phyloP scores from a whole-genome alignment of 2,329 filamentous ascomycete species.

The Zymoseptoria passerinii region DNA sequence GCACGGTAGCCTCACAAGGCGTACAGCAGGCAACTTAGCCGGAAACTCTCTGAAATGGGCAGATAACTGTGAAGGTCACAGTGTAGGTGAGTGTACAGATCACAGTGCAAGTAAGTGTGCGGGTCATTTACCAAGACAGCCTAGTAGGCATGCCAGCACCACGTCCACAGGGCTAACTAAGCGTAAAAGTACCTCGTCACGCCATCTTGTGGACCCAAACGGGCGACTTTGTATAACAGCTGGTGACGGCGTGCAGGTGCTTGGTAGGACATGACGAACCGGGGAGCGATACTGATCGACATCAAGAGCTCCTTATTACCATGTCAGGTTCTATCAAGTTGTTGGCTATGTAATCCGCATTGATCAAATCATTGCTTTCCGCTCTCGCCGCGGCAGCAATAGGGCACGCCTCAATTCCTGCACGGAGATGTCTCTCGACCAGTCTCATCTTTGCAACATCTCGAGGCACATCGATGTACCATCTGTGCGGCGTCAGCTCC shows the following conservation, averaged over 20 bases:
- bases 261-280: neutral
- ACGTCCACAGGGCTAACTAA: too few species aligned
- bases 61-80: too few species aligned
- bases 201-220: too few species aligned
- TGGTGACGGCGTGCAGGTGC: neutral
- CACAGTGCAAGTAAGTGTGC: too few species aligned
- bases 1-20: too few species aligned
- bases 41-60: too few species aligned
- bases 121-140: too few species aligned
- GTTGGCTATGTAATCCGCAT: neutral
- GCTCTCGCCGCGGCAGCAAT: neutral
- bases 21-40: too few species aligned
- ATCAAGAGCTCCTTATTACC: neutral
- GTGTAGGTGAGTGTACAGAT: too few species aligned
- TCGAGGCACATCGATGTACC: neutral
- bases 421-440: neutral
- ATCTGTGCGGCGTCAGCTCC: neutral
- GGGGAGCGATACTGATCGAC: neutral
- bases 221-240: too few species aligned
- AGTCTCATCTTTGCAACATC: slow-evolving; percentile 2
- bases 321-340: neutral
- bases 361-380: slow-evolving; percentile 1
- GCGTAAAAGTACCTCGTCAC: too few species aligned
- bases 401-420: slow-evolving; percentile 1
- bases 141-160: too few species aligned